Base-by-base conservation (phyloP, 179 eudicot genomes). In the Spinacia oleracea region DNA sequence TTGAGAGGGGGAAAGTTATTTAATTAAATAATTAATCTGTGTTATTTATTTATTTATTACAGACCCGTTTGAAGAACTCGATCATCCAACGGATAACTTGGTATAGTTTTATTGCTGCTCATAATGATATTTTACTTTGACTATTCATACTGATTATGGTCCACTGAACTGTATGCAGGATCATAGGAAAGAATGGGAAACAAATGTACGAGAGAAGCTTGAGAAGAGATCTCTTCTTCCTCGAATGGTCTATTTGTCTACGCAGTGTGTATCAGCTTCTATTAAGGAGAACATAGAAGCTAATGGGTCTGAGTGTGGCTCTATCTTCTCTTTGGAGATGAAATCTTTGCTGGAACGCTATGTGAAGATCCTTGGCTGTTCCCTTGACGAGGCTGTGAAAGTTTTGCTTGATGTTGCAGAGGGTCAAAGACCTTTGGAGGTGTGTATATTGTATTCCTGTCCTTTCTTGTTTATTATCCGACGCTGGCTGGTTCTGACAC, bases 151-250 rank as follows among this genome's bases (percentile, higher is more conserved):
- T 74, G 55, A 78, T 62, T 72, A 11, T 40, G 76, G 7, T 68
- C 25, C 67, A 60, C 31, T 81, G 82, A 56, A 71, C 31, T 75
- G 68, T 77, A 90, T 88, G 91, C 87, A 82, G 80, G 77, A 77
- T 79, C 85, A 78, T 83, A 84, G 80, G 79, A 88, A 84, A 81
- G 85, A 81, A 74, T 86, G 87, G 81, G 87, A 91, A 83, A 84
- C 79, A 77, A 83, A 81, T 72, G 81, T 80, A 59, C 80, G 72
- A 62, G 89, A 84, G 76, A 74, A 75, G 56, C 85, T 92, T 43
- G 89, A 87, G 80, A 93, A 83, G 84, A 85, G 97, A 83, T 93
- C 92, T 73, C 88, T 93, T 74, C 87, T 96, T 75, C 98, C 99
- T 50, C 85, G 98, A 80, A 80, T 91, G 91, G 84, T 96, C 70